Conservation (phyloP, 306 rosid genomes). For the Cucumis hystrix region DNA sequence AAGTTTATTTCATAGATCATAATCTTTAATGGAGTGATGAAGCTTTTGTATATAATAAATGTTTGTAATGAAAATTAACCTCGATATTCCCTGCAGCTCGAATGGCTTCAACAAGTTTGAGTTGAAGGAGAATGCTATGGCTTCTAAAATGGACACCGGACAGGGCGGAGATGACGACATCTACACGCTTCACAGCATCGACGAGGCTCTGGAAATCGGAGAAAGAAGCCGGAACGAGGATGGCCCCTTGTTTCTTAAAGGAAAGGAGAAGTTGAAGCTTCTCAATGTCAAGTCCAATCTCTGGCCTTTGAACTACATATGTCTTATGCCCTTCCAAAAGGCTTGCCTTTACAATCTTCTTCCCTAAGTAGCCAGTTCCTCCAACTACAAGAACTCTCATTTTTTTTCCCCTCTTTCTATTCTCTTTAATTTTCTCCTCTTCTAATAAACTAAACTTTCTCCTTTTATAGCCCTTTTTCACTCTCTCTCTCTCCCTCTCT, state of each 20-base stretch:
- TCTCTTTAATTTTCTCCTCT: neutral
- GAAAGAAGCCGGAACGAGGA: slow-evolving; percentile 49
- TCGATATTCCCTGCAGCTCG: slow-evolving; percentile 63
- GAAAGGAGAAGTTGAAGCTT: slow-evolving; percentile 48
- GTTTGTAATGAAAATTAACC: slow-evolving; percentile 13
- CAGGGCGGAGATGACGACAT: slow-evolving; percentile 64
- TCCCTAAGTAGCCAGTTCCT: slow-evolving; percentile 66
- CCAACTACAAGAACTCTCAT: slow-evolving; percentile 78
- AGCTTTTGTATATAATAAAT: no score
- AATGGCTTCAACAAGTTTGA: slow-evolving; percentile 73
- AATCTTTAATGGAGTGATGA: no score
- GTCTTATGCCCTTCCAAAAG: slow-evolving; percentile 57
- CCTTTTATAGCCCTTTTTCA: neutral
- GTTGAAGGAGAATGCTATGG: slow-evolving; percentile 59
- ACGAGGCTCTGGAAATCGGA: slow-evolving; percentile 58
- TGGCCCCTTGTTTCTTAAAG: slow-evolving; percentile 64
- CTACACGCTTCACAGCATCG: slow-evolving; percentile 49
- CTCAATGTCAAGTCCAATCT: slow-evolving; percentile 54
- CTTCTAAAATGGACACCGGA: slow-evolving; percentile 70
- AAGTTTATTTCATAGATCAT: no score
- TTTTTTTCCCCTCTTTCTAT: neutral
- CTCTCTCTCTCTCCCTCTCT: neutral
- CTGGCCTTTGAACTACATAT: slow-evolving; percentile 52
- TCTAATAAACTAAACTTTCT: neutral
- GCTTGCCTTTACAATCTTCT: slow-evolving; percentile 60